Percentiles rank a stretch among this genome's conserved stretches.
phyloP scores from a whole-genome alignment of 768 basidiomycete genomes.

The Sporobolomyces pararoseus region DNA sequence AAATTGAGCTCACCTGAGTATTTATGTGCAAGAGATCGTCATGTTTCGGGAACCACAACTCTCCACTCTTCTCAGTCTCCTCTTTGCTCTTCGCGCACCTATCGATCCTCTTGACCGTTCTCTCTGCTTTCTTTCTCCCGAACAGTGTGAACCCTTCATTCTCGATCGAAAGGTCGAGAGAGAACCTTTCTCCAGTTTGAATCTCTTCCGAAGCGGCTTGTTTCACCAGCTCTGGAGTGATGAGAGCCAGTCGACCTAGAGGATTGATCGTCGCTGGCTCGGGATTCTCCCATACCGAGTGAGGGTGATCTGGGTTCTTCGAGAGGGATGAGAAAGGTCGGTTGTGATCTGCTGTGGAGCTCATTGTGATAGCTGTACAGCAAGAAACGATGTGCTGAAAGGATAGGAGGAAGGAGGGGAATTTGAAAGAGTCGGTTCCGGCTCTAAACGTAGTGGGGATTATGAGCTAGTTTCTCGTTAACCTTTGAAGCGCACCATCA shows the following conservation, averaged over 20 bases:
- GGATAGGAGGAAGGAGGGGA: too few species aligned
- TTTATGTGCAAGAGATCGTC: constrained; percentile 21
- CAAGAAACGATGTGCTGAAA: too few species aligned
- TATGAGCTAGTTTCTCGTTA: too few species aligned
- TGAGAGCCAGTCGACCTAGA: constrained; percentile 12
- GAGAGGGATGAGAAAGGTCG: constrained; percentile 1
- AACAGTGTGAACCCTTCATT: not conserved
- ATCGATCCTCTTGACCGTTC: constrained; percentile 1
- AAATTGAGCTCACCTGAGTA: constrained; percentile 9
- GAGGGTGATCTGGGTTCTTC: not conserved
- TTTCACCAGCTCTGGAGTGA: constrained; percentile 36
- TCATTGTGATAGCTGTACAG: too few species aligned
- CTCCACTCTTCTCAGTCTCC: constrained; percentile 4
- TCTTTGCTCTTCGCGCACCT: not conserved
- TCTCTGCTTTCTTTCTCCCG: constrained; percentile 5
- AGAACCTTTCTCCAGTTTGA: constrained; percentile 24
- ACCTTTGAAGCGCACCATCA: too few species aligned
- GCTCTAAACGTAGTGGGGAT: too few species aligned
- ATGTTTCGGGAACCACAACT: constrained; percentile 9
- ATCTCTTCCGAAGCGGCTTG: constrained; percentile 31
- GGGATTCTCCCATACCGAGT: not conserved
- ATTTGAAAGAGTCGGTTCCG: not conserved
- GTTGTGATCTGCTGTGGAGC: not conserved
- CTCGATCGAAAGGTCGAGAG: constrained; percentile 15
- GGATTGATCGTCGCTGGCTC: constrained; percentile 1